A percentile compares a stretch with the other conserved stretches of the same genome.
These are phyloP conservation scores for Globisporangium emineosum DNA, from an alignment of 352 stramenopile genomes.

Conservation along the genomic window DNA sequence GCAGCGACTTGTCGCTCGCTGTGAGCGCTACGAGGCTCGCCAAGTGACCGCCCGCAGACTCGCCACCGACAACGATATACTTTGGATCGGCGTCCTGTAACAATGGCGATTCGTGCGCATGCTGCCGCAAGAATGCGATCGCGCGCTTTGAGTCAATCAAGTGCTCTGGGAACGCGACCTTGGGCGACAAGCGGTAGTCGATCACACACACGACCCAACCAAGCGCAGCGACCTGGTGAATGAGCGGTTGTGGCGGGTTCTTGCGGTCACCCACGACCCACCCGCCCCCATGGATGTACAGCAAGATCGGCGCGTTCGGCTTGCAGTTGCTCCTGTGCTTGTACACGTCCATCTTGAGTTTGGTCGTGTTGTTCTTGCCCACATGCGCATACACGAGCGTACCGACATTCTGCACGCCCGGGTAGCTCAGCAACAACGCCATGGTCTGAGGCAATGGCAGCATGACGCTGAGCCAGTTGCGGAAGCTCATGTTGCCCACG, in stretches of 20 bases:
- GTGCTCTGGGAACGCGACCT: constrained; percentile 52
- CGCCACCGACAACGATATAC: constrained; percentile 60
- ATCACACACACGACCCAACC: constrained; percentile 69
- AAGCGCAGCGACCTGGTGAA: constrained; percentile 53
- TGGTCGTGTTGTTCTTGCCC: constrained; percentile 43
- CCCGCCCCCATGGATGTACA: constrained; percentile 67
- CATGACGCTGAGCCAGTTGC: constrained; percentile 50
- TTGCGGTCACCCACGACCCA: constrained; percentile 60
- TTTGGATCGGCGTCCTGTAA: constrained; percentile 39
- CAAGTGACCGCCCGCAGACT: constrained; percentile 68
- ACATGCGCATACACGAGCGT: constrained; percentile 55
- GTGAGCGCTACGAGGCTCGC: constrained; percentile 69
- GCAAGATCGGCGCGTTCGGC: constrained; percentile 53
- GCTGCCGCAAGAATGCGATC: constrained; percentile 45
- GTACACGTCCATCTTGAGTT: constrained; percentile 69
- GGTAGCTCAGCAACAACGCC: constrained; percentile 40
- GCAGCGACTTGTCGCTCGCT: constrained; percentile 52
- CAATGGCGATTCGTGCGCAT: constrained; percentile 17
- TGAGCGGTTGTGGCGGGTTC: constrained; percentile 40
- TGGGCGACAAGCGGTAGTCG: constrained; percentile 67
- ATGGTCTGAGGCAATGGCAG: constrained; percentile 51
- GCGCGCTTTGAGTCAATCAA: constrained; percentile 66
- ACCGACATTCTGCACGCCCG: constrained; percentile 35
- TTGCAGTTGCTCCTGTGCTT: constrained; percentile 28
- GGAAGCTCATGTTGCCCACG: constrained; percentile 41